A percentile compares a stretch with the other conserved stretches of the same genome.
Evolutionary conservation across 208 protist genomes (phyloP).

Genomic region (Acanthamoeba royreba): DNA sequence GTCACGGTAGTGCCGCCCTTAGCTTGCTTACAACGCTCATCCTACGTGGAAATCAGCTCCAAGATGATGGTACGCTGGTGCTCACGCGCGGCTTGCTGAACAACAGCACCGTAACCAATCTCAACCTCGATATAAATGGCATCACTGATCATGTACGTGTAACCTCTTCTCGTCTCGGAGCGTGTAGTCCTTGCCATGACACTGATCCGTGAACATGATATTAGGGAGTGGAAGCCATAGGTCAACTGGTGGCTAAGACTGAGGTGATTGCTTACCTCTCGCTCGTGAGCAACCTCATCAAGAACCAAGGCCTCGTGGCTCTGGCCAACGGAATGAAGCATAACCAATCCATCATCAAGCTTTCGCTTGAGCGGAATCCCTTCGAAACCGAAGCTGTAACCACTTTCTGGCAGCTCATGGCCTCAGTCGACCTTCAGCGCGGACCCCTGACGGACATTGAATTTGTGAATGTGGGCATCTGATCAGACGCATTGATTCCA

Average conservation of each 20-base stretch:
- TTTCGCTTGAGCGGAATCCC: constrained; percentile 3
- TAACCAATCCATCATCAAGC: not conserved
- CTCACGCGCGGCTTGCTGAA: not conserved
- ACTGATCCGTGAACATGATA: not conserved
- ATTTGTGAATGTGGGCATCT: not conserved
- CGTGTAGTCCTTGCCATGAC: not conserved
- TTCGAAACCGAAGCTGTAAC: not conserved
- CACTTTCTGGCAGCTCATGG: not conserved
- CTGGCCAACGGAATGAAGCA: not conserved
- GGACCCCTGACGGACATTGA: not conserved
- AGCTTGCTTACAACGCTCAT: not conserved
- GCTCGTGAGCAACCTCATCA: not conserved
- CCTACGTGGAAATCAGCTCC: not conserved
- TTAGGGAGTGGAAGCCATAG: not conserved
- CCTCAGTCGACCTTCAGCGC: not conserved
- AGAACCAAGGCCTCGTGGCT: not conserved
- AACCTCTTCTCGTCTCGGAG: not conserved
- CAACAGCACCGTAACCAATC: not conserved
- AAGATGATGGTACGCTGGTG: not conserved
- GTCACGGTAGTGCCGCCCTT: not conserved
- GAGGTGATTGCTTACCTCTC: not conserved
- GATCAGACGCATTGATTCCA: too few species aligned
- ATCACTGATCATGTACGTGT: not conserved
- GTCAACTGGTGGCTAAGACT: not conserved
- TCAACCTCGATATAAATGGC: constrained; percentile 23